phyloP scores from a whole-genome alignment of 345 rosid species.

The Brassica incana region DNA sequence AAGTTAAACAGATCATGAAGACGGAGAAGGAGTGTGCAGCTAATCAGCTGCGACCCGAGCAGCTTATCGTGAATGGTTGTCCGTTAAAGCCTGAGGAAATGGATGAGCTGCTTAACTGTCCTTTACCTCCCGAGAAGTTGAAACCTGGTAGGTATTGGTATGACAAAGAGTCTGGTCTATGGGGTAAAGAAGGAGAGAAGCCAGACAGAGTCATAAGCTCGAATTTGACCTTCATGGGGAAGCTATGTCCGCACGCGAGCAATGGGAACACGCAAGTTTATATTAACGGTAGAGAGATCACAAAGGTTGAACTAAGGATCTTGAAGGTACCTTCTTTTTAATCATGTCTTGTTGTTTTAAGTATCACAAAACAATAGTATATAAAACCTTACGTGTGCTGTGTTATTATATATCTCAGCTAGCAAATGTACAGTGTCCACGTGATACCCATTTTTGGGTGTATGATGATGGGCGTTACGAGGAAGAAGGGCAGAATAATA shows the following conservation, averaged over 20 bases:
- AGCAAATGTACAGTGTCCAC: slow-evolving; percentile 78
- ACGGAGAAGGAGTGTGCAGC: slow-evolving; percentile 94
- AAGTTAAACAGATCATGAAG: slow-evolving; percentile 97
- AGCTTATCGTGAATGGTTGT: slow-evolving; percentile 76
- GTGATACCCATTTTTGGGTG: slow-evolving; percentile 89
- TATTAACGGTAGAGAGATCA: slow-evolving; percentile 90
- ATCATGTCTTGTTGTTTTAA: not conserved
- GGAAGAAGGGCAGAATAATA: slow-evolving; percentile 96
- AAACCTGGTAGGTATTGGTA: slow-evolving; percentile 98
- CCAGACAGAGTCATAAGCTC: slow-evolving; percentile 84
- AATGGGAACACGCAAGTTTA: slow-evolving; percentile 88
- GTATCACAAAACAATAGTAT: not conserved
- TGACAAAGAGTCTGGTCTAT: slow-evolving; percentile 93
- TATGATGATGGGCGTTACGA: slow-evolving; percentile 92
- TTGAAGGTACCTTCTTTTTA: slow-evolving; percentile 54
- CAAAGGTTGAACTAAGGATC: slow-evolving; percentile 78
- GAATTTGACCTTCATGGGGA: slow-evolving; percentile 81
- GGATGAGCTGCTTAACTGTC: slow-evolving; percentile 76
- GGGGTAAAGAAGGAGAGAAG: slow-evolving; percentile 99
- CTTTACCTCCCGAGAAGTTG: slow-evolving; percentile 77
- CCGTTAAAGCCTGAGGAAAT: slow-evolving; percentile 88
- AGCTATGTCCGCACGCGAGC: slow-evolving; percentile 72
- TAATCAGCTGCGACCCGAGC: slow-evolving; percentile 94
- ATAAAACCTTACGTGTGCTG: not conserved
- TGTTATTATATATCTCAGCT: slow-evolving; percentile 50